These are phyloP conservation scores for Cladophialophora yegresii DNA, from an alignment of 2,329 filamentous ascomycete species.

Conservation along the genomic window DNA sequence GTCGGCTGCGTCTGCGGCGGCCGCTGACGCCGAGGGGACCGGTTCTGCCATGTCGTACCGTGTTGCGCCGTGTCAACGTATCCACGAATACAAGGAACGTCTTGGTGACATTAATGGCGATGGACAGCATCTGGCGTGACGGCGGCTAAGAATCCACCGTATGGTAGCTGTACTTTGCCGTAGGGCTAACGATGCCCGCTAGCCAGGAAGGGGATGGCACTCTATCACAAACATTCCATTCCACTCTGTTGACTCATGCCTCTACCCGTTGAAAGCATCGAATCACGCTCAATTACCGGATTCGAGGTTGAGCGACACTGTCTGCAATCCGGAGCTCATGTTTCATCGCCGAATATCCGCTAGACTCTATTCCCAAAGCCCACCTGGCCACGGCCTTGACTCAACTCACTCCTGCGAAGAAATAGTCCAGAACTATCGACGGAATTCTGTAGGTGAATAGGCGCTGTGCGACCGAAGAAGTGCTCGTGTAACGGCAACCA, in stretches of 20 bases:
- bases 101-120: too few relatives aligned
- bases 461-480: not conserved
- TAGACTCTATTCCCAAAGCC: too few relatives aligned
- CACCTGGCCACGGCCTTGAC: not conserved
- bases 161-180: not conserved
- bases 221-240: not conserved
- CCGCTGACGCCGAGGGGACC: conserved; percentile 45
- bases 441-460: not conserved
- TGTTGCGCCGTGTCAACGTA: conserved; percentile 41
- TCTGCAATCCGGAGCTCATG: too few relatives aligned
- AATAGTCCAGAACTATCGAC: not conserved
- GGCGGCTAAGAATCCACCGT: not conserved
- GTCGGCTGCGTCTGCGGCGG: conserved; percentile 41
- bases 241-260: not conserved
- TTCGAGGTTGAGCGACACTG: not conserved
- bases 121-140: not conserved
- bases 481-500: not conserved
- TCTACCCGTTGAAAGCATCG: not conserved
- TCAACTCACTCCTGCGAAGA: not conserved
- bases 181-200: not conserved
- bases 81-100: not conserved
- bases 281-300: not conserved
- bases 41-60: conserved; percentile 47
- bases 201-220: conserved; percentile 13
- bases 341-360: too few relatives aligned